phyloP scores from a whole-genome alignment of 2,329 filamentous ascomycete species.

The Calonectria naviculata region DNA sequence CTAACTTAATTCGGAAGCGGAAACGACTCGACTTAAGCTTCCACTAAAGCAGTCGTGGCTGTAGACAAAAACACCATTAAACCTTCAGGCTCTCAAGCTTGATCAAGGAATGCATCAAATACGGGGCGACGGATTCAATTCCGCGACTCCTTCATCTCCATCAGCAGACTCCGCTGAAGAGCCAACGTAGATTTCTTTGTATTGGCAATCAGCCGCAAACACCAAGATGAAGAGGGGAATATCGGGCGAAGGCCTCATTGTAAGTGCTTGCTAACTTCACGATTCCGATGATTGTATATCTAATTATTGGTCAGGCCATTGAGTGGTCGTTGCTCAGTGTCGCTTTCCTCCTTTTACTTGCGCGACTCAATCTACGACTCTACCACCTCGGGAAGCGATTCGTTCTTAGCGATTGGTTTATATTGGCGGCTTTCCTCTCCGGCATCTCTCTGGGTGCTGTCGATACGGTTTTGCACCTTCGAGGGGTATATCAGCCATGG shows the following conservation, averaged over 20 bases:
- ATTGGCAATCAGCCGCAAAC: background rate
- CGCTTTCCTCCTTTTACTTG: background rate
- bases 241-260: background rate
- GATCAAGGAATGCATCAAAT: accelerated
- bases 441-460: background rate
- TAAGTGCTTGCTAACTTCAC: background rate
- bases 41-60: background rate
- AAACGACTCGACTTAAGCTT: background rate
- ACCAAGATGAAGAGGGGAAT: background rate
- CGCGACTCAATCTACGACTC: background rate
- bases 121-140: background rate
- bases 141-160: background rate
- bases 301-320: background rate
- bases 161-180: too few relatives aligned
- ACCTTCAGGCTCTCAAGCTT: too few relatives aligned
- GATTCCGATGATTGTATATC: background rate
- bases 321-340: background rate
- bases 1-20: background rate
- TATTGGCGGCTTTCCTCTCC: background rate
- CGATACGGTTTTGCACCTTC: background rate
- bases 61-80: background rate
- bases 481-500: background rate
- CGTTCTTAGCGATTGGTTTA: background rate
- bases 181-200: background rate
- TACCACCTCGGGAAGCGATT: background rate